A percentile compares a stretch with the other conserved stretches of the same genome.
Conservation (phyloP, 371 early-diverging fungal species). For the Zychaea mexicana region DNA sequence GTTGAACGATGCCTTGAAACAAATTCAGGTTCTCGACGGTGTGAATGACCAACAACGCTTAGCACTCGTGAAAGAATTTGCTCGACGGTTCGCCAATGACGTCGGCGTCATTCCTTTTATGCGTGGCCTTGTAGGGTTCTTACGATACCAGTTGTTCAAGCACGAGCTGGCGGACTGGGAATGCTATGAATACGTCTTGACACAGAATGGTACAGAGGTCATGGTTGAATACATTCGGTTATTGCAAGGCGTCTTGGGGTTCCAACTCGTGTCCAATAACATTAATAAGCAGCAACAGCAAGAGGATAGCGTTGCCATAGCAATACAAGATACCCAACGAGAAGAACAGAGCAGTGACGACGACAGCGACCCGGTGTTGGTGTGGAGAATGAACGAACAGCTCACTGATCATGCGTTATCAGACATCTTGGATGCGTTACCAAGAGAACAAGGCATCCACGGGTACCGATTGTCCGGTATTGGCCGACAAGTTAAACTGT, state of each 20-base stretch:
- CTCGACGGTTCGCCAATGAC: conserved; percentile 12
- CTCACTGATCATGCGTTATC: conserved; percentile 12
- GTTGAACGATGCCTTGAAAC: conserved; percentile 11
- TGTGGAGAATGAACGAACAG: conserved; percentile 29
- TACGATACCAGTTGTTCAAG: conserved; percentile 24
- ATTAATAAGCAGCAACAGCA: neutral
- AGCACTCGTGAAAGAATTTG: conserved; percentile 18
- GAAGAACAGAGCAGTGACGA: neutral
- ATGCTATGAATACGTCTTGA: conserved; percentile 24
- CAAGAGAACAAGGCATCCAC: conserved; percentile 1
- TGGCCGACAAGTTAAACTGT: conserved; percentile 4
- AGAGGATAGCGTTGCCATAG: conserved; percentile 3
- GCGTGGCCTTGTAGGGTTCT: conserved; percentile 21
- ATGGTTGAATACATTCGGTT: conserved; percentile 24
- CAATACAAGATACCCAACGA: neutral
- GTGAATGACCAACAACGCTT: conserved; percentile 18
- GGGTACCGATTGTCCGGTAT: conserved; percentile 6
- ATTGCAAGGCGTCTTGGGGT: conserved; percentile 21
- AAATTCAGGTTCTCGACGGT: neutral
- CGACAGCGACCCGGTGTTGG: neutral
- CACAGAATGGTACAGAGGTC: conserved; percentile 30
- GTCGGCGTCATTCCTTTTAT: conserved; percentile 26
- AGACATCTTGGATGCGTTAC: conserved; percentile 6
- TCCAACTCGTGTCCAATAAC: conserved; percentile 24
- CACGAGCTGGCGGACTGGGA: conserved; percentile 25